Percentiles rank a stretch among this genome's conserved stretches.
phyloP scores from a whole-genome alignment of 306 rosid species.

The Pyrus communis region DNA sequence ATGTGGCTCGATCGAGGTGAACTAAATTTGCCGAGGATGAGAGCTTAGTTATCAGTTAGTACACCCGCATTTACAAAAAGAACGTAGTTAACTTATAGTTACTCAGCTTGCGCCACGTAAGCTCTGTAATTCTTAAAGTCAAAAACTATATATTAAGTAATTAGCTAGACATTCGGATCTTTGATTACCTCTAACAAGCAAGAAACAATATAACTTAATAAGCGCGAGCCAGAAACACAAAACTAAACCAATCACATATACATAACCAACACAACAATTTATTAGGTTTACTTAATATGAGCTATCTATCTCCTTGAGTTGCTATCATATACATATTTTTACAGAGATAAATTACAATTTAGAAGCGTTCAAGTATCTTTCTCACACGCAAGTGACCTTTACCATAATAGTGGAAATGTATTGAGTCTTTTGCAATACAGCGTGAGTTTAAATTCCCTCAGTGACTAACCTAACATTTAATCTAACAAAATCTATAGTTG shows the following conservation, averaged over 20 bases:
- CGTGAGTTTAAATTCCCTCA: accelerated
- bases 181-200: neutral
- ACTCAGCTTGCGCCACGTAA: too few relatives aligned
- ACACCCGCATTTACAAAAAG: too few relatives aligned
- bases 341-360: too few relatives aligned
- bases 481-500: accelerated
- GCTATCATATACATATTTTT: neutral
- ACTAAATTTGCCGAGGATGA: too few relatives aligned
- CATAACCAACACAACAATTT: neutral
- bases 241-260: neutral
- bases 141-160: too few relatives aligned
- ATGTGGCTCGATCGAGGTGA: too few relatives aligned
- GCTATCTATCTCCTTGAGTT: neutral
- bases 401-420: accelerated
- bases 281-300: neutral
- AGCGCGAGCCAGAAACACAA: neutral
- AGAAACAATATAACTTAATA: too few relatives aligned
- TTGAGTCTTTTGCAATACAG: accelerated
- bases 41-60: too few relatives aligned
- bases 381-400: accelerated
- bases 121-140: too few relatives aligned
- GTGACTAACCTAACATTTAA: accelerated
- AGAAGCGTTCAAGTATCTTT: too few relatives aligned
- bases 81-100: too few relatives aligned
- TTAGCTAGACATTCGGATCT: too few relatives aligned